Conservation (phyloP, 148 eudicot species). For the Suaeda aralocaspica region DNA sequence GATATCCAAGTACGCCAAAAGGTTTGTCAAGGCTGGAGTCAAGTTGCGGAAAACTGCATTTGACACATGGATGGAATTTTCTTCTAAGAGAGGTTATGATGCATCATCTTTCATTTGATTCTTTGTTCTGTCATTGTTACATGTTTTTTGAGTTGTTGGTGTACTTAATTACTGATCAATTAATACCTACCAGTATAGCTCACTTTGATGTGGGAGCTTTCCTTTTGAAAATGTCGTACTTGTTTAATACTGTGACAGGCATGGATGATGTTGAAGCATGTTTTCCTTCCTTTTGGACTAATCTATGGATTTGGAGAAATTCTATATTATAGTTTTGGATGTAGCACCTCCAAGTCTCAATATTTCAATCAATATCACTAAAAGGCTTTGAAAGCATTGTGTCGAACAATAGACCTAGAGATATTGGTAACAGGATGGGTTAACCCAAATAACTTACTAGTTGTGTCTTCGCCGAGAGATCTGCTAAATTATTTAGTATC, state of each 20-base stretch:
- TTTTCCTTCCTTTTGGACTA: no score
- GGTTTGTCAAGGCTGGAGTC: slow-evolving; percentile 65
- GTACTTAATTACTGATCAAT: background rate
- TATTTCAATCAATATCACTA: no score
- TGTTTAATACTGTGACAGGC: no score
- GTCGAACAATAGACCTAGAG: no score
- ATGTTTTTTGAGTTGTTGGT: background rate
- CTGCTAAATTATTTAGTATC: background rate
- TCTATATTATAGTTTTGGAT: no score
- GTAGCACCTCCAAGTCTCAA: no score
- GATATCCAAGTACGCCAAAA: slow-evolving; percentile 61
- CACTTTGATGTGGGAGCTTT: no score
- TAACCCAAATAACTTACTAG: background rate
- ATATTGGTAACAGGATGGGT: background rate
- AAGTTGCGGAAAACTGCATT: slow-evolving; percentile 69
- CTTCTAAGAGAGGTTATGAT: slow-evolving; percentile 65
- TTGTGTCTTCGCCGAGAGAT: background rate
- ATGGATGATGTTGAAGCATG: no score
- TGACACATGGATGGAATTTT: slow-evolving; percentile 76
- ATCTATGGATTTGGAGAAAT: no score
- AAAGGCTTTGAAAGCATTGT: no score
- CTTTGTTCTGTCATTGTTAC: background rate
- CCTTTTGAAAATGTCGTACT: no score
- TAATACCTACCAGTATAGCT: no score
- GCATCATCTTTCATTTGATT: background rate